phyloP scores from a whole-genome alignment of 768 basidiomycete genomes.

The Rhodotorula graminis region DNA sequence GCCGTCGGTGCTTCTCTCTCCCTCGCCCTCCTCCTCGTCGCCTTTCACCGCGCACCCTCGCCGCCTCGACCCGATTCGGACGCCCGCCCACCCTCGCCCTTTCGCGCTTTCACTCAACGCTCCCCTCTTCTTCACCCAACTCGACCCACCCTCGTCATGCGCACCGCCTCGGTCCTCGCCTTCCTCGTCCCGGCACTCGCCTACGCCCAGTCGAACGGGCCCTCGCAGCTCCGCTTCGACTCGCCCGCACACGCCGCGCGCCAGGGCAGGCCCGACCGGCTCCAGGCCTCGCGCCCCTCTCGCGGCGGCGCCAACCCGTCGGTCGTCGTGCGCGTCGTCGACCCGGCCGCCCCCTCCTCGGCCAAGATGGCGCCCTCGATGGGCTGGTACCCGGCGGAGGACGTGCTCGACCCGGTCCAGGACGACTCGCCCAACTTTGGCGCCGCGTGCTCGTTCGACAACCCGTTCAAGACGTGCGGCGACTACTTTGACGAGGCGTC shows the following conservation, averaged over 20 bases:
- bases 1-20: neutral
- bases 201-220: neutral
- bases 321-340: constrained; percentile 27
- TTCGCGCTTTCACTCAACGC: neutral
- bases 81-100: too few relatives aligned
- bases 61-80: neutral
- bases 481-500: constrained; percentile 22
- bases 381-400: neutral
- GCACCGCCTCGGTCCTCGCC: neutral
- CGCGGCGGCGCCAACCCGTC: constrained; percentile 1
- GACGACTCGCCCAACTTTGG: constrained; percentile 27
- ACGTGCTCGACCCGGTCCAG: constrained; percentile 4
- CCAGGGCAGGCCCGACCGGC: neutral
- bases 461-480: constrained; percentile 23
- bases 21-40: neutral
- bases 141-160: neutral
- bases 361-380: neutral
- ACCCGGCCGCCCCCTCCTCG: constrained; percentile 22
- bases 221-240: constrained; percentile 4
- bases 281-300: neutral
- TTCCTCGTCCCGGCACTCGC: constrained; percentile 7
- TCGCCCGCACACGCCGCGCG: neutral
- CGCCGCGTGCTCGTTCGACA: constrained; percentile 3
- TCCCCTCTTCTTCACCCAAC: neutral
- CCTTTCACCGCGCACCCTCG: neutral